These are phyloP conservation scores for Porodaedalea pini DNA, from an alignment of 1,284 basidiomycete genomes.

Conservation along the genomic window DNA sequence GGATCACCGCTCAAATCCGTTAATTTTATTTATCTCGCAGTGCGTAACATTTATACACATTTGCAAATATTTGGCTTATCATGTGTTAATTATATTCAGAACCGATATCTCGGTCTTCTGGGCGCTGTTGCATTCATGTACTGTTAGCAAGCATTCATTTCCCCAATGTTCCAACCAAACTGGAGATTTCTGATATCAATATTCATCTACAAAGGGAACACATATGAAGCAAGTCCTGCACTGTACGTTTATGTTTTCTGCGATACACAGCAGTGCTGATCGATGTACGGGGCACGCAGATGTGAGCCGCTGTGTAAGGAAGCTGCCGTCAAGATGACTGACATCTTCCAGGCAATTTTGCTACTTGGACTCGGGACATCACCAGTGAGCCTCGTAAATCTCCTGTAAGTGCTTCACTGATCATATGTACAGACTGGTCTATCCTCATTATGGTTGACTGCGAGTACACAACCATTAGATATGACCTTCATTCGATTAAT, in stretches of 20 bases:
- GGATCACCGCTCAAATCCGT: not conserved
- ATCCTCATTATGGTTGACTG: too few relatives aligned
- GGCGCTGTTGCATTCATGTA: not conserved
- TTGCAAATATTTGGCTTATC: not conserved
- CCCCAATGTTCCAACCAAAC: too few relatives aligned
- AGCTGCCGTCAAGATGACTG: not conserved
- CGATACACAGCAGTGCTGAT: not conserved
- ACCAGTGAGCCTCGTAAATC: not conserved
- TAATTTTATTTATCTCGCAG: not conserved
- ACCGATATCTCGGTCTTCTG: not conserved
- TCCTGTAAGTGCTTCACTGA: too few relatives aligned
- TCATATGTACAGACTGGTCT: too few relatives aligned
- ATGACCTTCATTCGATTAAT: too few relatives aligned
- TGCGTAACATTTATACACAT: not conserved
- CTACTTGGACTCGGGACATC: not conserved
- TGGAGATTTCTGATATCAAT: too few relatives aligned
- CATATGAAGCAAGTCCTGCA: not conserved
- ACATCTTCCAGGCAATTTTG: not conserved
- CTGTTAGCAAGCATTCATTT: not conserved
- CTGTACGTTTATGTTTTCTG: not conserved
- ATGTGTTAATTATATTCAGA: not conserved
- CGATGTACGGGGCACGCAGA: not conserved
- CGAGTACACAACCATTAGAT: too few relatives aligned
- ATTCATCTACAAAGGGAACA: too few relatives aligned
- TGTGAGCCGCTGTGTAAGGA: not conserved